phyloP scores from a whole-genome alignment of 495 filamentous ascomycete species.

The Endocarpon pusillum region DNA sequence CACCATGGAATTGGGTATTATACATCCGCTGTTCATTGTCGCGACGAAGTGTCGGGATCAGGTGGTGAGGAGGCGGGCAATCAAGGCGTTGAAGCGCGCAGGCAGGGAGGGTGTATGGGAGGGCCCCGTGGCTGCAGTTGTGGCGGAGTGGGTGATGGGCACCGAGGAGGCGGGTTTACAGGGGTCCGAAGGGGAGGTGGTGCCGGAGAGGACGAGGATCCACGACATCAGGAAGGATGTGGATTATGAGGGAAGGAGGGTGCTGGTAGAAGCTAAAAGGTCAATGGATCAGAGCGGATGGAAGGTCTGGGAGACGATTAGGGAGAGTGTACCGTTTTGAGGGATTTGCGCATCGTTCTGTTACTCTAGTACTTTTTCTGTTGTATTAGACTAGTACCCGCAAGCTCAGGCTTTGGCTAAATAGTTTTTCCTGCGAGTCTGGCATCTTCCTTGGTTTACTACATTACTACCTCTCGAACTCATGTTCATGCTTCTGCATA shows the following conservation, averaged over 20 bases:
- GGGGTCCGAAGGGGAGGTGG: not conserved
- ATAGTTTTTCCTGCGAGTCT: no score
- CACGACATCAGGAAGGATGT: conserved; percentile 1
- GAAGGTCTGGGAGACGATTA: conserved; percentile 2
- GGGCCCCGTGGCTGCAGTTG: not conserved
- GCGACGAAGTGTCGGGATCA: not conserved
- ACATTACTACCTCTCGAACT: no score
- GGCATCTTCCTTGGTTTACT: no score
- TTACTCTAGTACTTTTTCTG: no score
- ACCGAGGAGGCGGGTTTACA: not conserved
- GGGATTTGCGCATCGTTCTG: no score
- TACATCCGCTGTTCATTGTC: conserved; percentile 1
- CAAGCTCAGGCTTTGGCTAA: no score
- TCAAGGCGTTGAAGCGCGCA: not conserved
- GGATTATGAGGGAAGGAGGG: conserved; percentile 1
- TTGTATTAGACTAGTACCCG: no score
- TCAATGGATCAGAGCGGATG: conserved; percentile 1
- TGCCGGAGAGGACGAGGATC: not conserved
- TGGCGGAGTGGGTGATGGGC: not conserved
- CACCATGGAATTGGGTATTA: not conserved
- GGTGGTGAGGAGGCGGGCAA: not conserved
- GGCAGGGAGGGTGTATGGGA: conserved; percentile 1
- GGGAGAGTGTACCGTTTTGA: conserved; percentile 1
- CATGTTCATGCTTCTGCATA: no score
- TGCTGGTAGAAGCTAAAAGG: conserved; percentile 1